Conservation (phyloP, 23 red algal species). For the Chondrus crispus region DNA sequence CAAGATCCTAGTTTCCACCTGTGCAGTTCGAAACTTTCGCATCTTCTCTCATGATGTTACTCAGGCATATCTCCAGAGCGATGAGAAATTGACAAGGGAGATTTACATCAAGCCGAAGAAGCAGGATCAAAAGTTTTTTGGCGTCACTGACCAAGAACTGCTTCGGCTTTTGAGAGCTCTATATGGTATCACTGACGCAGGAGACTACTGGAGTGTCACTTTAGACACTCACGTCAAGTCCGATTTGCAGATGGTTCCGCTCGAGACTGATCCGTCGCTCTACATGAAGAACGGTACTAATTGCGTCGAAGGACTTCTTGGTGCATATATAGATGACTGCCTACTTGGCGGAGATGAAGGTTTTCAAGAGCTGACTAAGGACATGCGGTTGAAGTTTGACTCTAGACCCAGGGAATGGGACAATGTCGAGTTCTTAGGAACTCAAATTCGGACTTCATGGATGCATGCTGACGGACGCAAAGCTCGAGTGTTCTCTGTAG, state of each 20-base stretch:
- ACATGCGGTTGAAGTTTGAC: background rate
- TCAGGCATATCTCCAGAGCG: background rate
- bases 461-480: background rate
- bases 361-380: background rate
- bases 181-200: background rate
- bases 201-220: slow-evolving; percentile 29
- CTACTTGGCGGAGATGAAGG: background rate
- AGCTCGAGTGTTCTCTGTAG: too few species aligned
- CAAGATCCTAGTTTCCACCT: background rate
- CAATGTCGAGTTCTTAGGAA: slow-evolving; percentile 3
- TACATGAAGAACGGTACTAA: slow-evolving; percentile 6
- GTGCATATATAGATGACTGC: background rate
- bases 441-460: background rate
- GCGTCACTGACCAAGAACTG: background rate
- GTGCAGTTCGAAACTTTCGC: background rate
- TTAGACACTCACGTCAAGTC: background rate
- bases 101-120: slow-evolving; percentile 10
- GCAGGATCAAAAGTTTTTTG: background rate
- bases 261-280: background rate
- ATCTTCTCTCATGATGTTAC: background rate
- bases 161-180: background rate
- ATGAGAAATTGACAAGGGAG: background rate
- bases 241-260: background rate
- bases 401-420: background rate
- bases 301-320: background rate